phyloP scores from a whole-genome alignment of 164 flowering plant genomes.

The Umbellularia californica region DNA sequence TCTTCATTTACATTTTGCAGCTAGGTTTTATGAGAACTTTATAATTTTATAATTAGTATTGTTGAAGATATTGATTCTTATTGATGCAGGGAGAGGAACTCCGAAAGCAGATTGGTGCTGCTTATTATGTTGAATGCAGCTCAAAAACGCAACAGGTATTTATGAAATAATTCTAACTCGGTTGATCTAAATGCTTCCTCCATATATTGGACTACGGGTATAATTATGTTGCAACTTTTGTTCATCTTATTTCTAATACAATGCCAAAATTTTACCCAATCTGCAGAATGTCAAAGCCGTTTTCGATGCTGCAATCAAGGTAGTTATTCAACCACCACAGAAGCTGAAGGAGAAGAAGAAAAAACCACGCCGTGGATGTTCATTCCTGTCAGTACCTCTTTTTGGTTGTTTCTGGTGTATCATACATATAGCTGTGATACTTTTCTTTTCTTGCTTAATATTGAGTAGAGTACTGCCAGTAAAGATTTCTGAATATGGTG shows the following conservation, averaged over 20 bases:
- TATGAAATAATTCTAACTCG: background rate
- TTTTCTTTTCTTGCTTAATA: background rate
- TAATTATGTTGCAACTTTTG: background rate
- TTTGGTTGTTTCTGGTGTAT: background rate
- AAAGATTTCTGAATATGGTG: background rate
- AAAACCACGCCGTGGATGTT: constrained; percentile 58
- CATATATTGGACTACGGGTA: background rate
- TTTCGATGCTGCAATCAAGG: constrained; percentile 94
- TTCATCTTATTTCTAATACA: background rate
- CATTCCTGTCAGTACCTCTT: constrained; percentile 48
- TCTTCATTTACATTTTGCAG: no score
- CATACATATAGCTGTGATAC: background rate
- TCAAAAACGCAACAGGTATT: constrained; percentile 98
- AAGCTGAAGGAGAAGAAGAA: constrained; percentile 81
- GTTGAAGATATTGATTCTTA: constrained; percentile 2
- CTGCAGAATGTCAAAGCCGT: constrained; percentile 92
- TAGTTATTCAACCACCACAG: constrained; percentile 87
- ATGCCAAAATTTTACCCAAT: constrained; percentile 6
- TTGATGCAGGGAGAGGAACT: constrained; percentile 90
- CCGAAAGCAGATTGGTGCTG: constrained; percentile 86
- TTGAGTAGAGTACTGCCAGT: background rate
- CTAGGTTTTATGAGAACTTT: background rate
- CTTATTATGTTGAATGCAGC: constrained; percentile 92
- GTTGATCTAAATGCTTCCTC: background rate
- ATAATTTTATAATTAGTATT: background rate